These are phyloP conservation scores for Blastobotrys terrestris DNA, from an alignment of 805 yeast genomes.

Conservation along the genomic window DNA sequence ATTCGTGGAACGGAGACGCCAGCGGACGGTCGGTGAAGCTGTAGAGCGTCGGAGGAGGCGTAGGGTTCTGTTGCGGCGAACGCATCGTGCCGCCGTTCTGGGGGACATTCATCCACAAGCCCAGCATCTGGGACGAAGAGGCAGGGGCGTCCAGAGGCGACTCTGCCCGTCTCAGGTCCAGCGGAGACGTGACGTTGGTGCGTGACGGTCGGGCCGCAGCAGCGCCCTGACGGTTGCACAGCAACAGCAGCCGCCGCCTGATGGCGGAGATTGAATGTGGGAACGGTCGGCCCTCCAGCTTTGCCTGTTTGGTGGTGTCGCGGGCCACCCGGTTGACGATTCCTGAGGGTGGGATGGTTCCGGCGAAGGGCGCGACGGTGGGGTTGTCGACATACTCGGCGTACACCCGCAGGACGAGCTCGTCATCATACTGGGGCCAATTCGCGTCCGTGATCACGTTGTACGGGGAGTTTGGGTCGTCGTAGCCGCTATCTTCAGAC, in stretches of 20 bases:
- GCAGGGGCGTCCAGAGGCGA: not conserved
- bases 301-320: conserved; percentile 39
- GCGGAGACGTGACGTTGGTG: not conserved
- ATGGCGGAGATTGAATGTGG: conserved; percentile 30
- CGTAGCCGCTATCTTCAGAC: conserved; percentile 21
- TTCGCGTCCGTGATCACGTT: conserved; percentile 7
- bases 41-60: conserved; percentile 4
- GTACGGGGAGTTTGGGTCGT: not conserved
- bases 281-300: conserved; percentile 20
- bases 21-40: conserved; percentile 14
- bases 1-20: conserved; percentile 28
- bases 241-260: conserved; percentile 27
- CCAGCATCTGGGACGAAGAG: conserved; percentile 1
- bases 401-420: conserved; percentile 41
- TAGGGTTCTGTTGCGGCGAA: conserved; percentile 1
- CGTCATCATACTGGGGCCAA: conserved; percentile 35
- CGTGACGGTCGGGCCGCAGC: conserved; percentile 3
- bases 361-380: conserved; percentile 61
- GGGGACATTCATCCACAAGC: not conserved
- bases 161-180: not conserved
- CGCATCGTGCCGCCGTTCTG: conserved; percentile 1
- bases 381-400: conserved; percentile 49
- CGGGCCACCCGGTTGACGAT: conserved; percentile 55
- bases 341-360: conserved; percentile 61
- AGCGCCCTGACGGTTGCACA: conserved; percentile 19